Evolutionary conservation across 345 rosid species (phyloP), one percentile per base, ranked within the genome.

Genomic region (Rhodomyrtus tomentosa): DNA sequence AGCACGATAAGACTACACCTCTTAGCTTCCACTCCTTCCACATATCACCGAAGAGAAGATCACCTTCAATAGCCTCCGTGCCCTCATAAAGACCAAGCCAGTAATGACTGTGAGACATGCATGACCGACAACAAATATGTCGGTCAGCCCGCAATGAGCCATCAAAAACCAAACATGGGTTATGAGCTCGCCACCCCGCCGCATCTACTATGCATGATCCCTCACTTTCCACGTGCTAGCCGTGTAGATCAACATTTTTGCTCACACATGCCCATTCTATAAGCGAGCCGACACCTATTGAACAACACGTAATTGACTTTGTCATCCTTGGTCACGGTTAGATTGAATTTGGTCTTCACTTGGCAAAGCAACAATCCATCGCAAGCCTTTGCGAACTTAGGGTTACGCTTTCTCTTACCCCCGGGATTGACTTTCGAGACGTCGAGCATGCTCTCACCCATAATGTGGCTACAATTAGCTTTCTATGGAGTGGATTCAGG

Each of bases 111-210:
- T 3, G 0, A 55, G 29, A 55, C 15, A 25, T 11, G 62, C 25
- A 0, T 42, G 45, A 5, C n/a, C 6, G 45, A 42, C 6, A 5
- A 51, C 6, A 51, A 51, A 51, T 51, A 4, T n/a, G 5, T 58
- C 38, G 5, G 10, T 58, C 5, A 58, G 9, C 20, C 72, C 72
- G 4, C 6, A 86, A 88, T 93, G 94, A 42, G 92, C 86, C 92
- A 90, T 84, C 62, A 91, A 83, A 25, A 92, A 86, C 91, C 93
- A 92, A 0, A 89, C 90, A 18, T 88, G 91, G 59, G 89, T 90
- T 25, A 88, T 86, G 16, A 93, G 88, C 81, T 93, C 93, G 22
- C 94, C 93, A 0, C 94, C 96, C 62, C 85, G 83, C 53, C 92
- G 88, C 29, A 91, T 84, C 32, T 92, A 92, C 81, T 89, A 84